A percentile compares a stretch with the other conserved stretches of the same genome.
Evolutionary conservation across 192 early-diverging fungal species (phyloP).

Genomic region (Hyaloraphidium curvatum): DNA sequence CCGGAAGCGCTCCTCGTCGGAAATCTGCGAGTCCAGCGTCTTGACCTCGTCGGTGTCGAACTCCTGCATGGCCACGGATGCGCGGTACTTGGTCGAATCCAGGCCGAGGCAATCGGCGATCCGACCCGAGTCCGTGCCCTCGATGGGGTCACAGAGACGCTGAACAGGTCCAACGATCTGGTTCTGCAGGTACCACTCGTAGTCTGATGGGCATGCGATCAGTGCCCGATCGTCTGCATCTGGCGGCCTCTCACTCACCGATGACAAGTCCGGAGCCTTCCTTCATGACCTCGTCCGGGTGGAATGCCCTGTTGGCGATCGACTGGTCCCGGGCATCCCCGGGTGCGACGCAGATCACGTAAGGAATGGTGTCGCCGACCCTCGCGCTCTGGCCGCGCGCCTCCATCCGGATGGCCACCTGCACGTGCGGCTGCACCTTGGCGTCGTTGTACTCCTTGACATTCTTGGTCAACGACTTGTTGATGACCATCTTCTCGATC

Average conservation of each 20-base stretch:
- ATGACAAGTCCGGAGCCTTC: conserved; percentile 22
- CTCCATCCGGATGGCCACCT: conserved; percentile 71
- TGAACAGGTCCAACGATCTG: conserved; percentile 79
- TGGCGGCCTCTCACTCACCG: conserved; percentile 15
- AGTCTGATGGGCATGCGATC: conserved; percentile 18
- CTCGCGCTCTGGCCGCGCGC: conserved; percentile 40
- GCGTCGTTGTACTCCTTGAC: conserved; percentile 77
- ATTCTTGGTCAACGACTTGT: conserved; percentile 84
- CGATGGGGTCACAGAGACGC: conserved; percentile 65
- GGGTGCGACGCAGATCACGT: conserved; percentile 51
- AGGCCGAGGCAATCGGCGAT: conserved; percentile 55
- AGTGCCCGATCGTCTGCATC: too few relatives aligned
- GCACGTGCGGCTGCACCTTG: conserved; percentile 83
- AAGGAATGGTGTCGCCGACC: conserved; percentile 83
- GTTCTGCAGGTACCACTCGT: conserved; percentile 82
- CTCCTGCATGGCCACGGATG: conserved; percentile 10
- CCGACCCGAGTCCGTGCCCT: conserved; percentile 54
- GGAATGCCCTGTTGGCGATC: conserved; percentile 56
- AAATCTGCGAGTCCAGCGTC: conserved; percentile 56
- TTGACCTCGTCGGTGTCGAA: conserved; percentile 20
- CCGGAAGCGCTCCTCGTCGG: conserved; percentile 54
- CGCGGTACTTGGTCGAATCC: conserved; percentile 21
- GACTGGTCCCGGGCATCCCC: conserved; percentile 11
- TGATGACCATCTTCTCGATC: conserved; percentile 72
- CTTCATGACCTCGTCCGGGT: conserved; percentile 59